A percentile compares a stretch with the other conserved stretches of the same genome.
These are phyloP conservation scores for Phytophthora sp. DNA, from an alignment of 352 stramenopile species.

Conservation along the genomic window DNA sequence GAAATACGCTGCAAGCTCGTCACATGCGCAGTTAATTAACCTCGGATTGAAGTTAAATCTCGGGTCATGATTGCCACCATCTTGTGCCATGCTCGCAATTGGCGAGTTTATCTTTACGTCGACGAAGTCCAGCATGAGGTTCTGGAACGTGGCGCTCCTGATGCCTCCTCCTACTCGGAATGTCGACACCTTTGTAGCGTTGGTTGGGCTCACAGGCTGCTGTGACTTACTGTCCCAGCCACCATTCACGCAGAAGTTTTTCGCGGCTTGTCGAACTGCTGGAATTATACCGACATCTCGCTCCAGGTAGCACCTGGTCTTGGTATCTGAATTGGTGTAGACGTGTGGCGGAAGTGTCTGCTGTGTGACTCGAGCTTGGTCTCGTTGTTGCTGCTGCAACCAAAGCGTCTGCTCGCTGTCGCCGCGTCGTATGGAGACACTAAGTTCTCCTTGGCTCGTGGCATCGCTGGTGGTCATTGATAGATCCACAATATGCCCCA, in stretches of 20 bases:
- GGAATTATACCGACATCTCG: conserved; percentile 46
- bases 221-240: conserved; percentile 21
- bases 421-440: neutral
- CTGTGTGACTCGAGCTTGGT: conserved; percentile 17
- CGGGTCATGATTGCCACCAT: conserved; percentile 41
- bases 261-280: conserved; percentile 21
- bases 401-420: conserved; percentile 9
- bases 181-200: conserved; percentile 43
- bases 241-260: conserved; percentile 33
- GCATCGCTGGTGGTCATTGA: neutral
- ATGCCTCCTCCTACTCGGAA: conserved; percentile 40
- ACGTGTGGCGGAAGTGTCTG: conserved; percentile 26
- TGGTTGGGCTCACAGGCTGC: conserved; percentile 1
- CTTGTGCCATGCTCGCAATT: conserved; percentile 35
- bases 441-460: conserved; percentile 2
- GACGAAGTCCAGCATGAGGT: conserved; percentile 58
- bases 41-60: conserved; percentile 36
- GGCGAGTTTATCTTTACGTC: conserved; percentile 39
- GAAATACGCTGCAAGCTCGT: conserved; percentile 38
- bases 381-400: conserved; percentile 20
- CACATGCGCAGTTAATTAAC: conserved; percentile 40
- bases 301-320: conserved; percentile 36
- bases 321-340: conserved; percentile 27
- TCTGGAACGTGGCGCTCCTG: conserved; percentile 42
- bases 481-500: conserved; percentile 10